A percentile compares a stretch with the other conserved stretches of the same genome.
These are phyloP conservation scores for Emericellopsis cladophorae DNA, from an alignment of 2,329 filamentous ascomycete genomes.

Conservation along the genomic window DNA sequence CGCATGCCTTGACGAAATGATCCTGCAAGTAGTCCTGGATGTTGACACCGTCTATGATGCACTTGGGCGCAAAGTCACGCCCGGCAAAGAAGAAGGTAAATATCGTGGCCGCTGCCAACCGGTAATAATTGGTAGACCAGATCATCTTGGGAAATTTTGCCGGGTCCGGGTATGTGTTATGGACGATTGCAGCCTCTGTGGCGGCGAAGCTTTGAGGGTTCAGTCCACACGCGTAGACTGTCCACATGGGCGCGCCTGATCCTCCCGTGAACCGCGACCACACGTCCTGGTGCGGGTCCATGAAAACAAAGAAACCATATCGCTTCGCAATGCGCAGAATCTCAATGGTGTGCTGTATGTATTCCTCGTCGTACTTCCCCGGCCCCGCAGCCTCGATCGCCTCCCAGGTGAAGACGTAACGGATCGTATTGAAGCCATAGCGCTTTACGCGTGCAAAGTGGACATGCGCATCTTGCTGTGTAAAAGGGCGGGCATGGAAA, in stretches of 20 bases:
- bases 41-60: conserved; percentile 86
- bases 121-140: conserved; percentile 94
- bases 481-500: conserved; percentile 78
- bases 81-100: conserved; percentile 93
- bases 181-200: conserved; percentile 86
- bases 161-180: conserved; percentile 83
- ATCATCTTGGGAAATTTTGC: conserved; percentile 95
- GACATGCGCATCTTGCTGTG: conserved; percentile 65
- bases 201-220: conserved; percentile 75
- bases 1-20: conserved; percentile 72
- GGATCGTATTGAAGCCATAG: conserved; percentile 91
- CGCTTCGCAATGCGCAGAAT: conserved; percentile 71
- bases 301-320: conserved; percentile 93
- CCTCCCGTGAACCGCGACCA: conserved; percentile 94
- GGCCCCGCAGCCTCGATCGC: conserved; percentile 91
- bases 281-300: conserved; percentile 98
- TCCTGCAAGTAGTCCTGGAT: conserved; percentile 90
- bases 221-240: conserved; percentile 83
- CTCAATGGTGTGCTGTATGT: conserved; percentile 82
- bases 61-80: conserved; percentile 85
- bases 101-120: conserved; percentile 76
- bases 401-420: conserved; percentile 98
- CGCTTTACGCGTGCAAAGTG: conserved; percentile 80
- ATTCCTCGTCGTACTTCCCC: conserved; percentile 85
- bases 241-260: conserved; percentile 96